Evolutionary conservation across 805 yeast genomes (phyloP).

Genomic region (Komagataella populi): DNA sequence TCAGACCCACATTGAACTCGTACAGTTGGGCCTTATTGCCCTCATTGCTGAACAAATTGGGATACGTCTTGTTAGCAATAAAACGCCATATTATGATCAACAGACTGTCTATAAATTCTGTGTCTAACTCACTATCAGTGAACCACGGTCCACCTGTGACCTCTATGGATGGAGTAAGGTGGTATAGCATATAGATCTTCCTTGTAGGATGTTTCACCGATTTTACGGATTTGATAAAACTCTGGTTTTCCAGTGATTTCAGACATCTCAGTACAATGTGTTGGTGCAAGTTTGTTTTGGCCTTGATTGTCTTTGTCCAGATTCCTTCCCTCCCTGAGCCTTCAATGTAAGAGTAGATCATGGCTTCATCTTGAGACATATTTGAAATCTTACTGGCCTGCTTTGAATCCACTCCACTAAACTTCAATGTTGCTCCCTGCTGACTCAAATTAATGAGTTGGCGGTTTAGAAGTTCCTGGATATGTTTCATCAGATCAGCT

Average conservation of each 20-base stretch:
- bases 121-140: slow-evolving; percentile 88
- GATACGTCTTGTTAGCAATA: slow-evolving; percentile 64
- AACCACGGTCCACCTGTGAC: slow-evolving; percentile 99
- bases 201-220: slow-evolving; percentile 86
- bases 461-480: slow-evolving; percentile 30
- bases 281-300: slow-evolving; percentile 80
- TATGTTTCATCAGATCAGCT: slow-evolving; percentile 23
- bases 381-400: slow-evolving; percentile 70
- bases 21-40: slow-evolving; percentile 20
- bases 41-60: slow-evolving; percentile 47
- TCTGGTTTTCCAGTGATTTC: slow-evolving; percentile 65
- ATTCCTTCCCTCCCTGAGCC: slow-evolving; percentile 92
- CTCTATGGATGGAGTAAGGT: slow-evolving; percentile 86
- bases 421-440: slow-evolving; percentile 51
- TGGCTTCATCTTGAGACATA: slow-evolving; percentile 80
- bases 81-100: slow-evolving; percentile 80
- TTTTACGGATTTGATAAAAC: slow-evolving; percentile 80
- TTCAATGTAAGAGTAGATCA: slow-evolving; percentile 84
- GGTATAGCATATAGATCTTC: slow-evolving; percentile 90
- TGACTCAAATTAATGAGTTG: slow-evolving; percentile 57
- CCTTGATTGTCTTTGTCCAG: slow-evolving; percentile 87
- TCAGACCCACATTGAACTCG: slow-evolving; percentile 25
- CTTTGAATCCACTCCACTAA: slow-evolving; percentile 56
- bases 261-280: slow-evolving; percentile 79
- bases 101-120: slow-evolving; percentile 81